Evolutionary conservation across 2,329 filamentous ascomycete genomes (phyloP), one percentile per base, ranked within the genome.

Genomic region (Colletotrichum tanaceti): DNA sequence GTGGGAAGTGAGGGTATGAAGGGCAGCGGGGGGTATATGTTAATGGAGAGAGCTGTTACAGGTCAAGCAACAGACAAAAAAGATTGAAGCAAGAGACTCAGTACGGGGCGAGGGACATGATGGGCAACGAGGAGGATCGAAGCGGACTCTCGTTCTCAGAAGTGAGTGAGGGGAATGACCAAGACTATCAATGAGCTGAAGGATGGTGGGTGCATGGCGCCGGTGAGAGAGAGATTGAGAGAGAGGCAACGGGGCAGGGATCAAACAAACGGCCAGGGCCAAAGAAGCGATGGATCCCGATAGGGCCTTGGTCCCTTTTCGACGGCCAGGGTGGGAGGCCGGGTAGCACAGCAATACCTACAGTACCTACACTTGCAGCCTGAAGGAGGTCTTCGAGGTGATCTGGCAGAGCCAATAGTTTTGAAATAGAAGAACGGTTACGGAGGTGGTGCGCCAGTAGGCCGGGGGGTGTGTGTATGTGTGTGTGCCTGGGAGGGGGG

Each of bases 171-270:
- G 65, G 60, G 62, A 28, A 57, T 32, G 38, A 57, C 28, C 65
- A n/a, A 68, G 65, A 55, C 65, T 68, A 68, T 68, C 65, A 68
- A 68, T 60, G 61, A 52, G 65, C 55, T 65, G 65, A 68, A 60
- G 16, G 7, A 38, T 50, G n/a, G n/a, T n/a, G n/a, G 55, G 54
- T 43, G 54, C 65, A 44, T 52, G 24, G 24, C 49, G 49, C 58
- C 50, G 58, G 35, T 54, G 49, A 41, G 58, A 54, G 61, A 39
- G 24, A 28, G 28, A 32, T 6, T n/a, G 47, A 61, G 59, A 24
- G n/a, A n/a, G n/a, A n/a, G n/a, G n/a, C n/a, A n/a, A n/a, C n/a
- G n/a, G n/a, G n/a, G n/a, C n/a, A n/a, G n/a, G n/a, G n/a, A n/a
- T n/a, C n/a, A n/a, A n/a, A n/a, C n/a, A n/a, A n/a, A n/a, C n/a